Evolutionary conservation across 2,329 filamentous ascomycete genomes (phyloP).

Genomic region (Cordyceps javanica): DNA sequence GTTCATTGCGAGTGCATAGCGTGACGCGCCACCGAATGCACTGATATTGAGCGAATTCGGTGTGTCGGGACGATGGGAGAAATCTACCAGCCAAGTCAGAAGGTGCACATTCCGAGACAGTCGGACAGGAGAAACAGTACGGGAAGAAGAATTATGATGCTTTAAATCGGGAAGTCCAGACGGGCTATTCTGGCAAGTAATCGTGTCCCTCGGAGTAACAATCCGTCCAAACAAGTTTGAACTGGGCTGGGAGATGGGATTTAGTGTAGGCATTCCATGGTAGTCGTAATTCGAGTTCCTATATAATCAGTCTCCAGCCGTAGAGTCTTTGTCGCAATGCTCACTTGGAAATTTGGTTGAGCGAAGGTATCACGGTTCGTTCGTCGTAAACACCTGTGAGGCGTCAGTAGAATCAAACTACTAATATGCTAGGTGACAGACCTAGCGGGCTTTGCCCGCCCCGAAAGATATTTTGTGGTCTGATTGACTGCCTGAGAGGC

Average conservation of each 20-base stretch:
- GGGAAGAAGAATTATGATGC: background rate
- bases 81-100: background rate
- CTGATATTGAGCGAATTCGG: background rate
- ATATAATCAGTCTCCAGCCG: background rate
- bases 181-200: background rate
- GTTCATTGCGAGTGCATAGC: slow-evolving; percentile 3
- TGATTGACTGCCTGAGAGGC: background rate
- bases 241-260: slow-evolving; percentile 7
- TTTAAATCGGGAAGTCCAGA: slow-evolving; percentile 7
- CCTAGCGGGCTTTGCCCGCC: background rate
- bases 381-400: slow-evolving; percentile 2
- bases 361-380: background rate
- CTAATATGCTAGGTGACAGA: background rate
- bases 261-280: background rate
- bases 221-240: background rate
- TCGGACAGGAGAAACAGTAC: background rate
- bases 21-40: slow-evolving; percentile 7
- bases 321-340: background rate
- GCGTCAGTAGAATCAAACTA: background rate
- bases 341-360: background rate
- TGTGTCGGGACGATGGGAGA: background rate
- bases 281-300: background rate
- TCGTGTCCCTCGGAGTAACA: background rate
- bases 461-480: background rate
- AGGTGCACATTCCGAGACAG: no score